Evolutionary conservation across 495 filamentous ascomycete genomes (phyloP).

Genomic region (Trichocladium uniseriatum): DNA sequence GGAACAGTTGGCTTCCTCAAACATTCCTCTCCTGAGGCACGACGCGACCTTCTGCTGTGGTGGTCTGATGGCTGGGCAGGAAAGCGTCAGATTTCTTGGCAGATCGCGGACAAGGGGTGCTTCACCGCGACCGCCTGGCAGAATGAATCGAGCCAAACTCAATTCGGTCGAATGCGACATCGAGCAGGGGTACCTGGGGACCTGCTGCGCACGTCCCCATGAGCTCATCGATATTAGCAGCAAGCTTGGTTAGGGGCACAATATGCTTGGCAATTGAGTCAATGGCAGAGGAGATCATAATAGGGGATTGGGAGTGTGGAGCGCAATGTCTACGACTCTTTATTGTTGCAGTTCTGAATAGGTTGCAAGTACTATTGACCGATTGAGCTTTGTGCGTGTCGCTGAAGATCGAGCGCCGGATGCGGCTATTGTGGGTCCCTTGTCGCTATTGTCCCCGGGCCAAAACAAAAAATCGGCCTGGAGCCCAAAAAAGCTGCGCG

Average conservation of each 20-base stretch:
- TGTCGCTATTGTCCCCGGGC: slow-evolving; percentile 1
- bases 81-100: neutral
- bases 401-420: slow-evolving; percentile 7
- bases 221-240: neutral
- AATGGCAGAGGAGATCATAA: neutral
- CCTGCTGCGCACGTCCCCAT: neutral
- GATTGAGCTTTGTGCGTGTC: too few relatives aligned
- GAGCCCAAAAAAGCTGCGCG: slow-evolving; percentile 8
- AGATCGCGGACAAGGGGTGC: neutral
- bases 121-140: slow-evolving; percentile 13
- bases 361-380: neutral
- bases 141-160: neutral
- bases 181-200: slow-evolving; percentile 5
- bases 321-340: neutral
- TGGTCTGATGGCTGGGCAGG: too few relatives aligned
- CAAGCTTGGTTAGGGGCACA: too few relatives aligned
- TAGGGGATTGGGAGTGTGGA: neutral
- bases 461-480: slow-evolving; percentile 8
- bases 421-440: slow-evolving; percentile 14
- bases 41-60: neutral
- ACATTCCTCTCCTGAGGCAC: neutral
- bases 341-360: neutral
- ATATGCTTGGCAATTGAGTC: neutral
- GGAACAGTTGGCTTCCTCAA: neutral
- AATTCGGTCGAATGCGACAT: neutral